These are phyloP conservation scores for Russula abietina DNA, from an alignment of 768 basidiomycete genomes.

Conservation along the genomic window DNA sequence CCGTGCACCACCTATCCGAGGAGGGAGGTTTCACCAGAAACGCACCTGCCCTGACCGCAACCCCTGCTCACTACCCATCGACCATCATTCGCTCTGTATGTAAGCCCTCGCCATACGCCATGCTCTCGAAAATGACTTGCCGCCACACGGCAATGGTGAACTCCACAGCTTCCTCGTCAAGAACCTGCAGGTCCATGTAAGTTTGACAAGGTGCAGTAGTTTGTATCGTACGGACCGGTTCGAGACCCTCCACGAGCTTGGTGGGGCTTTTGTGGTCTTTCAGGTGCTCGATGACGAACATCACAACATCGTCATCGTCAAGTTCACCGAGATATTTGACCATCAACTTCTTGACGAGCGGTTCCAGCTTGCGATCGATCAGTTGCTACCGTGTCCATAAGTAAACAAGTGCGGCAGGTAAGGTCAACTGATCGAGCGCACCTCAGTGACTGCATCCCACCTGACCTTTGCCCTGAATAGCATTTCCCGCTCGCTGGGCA, in stretches of 20 bases:
- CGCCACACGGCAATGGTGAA: conserved; percentile 81
- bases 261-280: conserved; percentile 83
- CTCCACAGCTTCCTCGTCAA: conserved; percentile 86
- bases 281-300: conserved; percentile 89
- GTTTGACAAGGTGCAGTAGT: neutral
- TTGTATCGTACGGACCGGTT: conserved; percentile 59
- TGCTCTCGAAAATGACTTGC: conserved; percentile 90
- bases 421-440: conserved; percentile 35
- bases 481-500: conserved; percentile 72
- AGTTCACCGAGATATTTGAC: conserved; percentile 84
- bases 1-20: conserved; percentile 4
- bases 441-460: conserved; percentile 89
- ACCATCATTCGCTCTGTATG: conserved; percentile 82
- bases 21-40: conserved; percentile 17
- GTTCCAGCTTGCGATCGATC: conserved; percentile 82
- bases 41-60: conserved; percentile 25
- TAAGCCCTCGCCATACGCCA: conserved; percentile 86
- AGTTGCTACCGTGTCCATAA: conserved; percentile 43
- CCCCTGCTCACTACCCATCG: conserved; percentile 39
- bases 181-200: conserved; percentile 49
- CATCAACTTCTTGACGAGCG: conserved; percentile 77
- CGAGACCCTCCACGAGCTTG: conserved; percentile 84
- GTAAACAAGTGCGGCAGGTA: conserved; percentile 21
- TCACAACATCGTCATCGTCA: conserved; percentile 89
- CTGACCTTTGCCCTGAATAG: conserved; percentile 81